Conservation (phyloP, 805 yeast species). For the Ogataea glucozyma region DNA sequence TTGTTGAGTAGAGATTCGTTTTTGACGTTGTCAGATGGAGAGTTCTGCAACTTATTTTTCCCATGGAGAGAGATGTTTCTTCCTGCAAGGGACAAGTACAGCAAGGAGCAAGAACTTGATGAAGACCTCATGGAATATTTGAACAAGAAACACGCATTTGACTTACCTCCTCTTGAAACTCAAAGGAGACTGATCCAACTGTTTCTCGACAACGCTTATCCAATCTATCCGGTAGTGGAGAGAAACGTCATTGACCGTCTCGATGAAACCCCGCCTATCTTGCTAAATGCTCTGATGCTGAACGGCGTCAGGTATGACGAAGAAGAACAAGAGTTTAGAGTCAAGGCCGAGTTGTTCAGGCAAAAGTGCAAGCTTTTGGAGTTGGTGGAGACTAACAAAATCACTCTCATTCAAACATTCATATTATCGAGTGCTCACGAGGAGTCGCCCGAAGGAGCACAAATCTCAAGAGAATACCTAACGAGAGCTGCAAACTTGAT, state of each 20-base stretch:
- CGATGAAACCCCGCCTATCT: constrained; percentile 23
- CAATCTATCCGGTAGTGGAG: constrained; percentile 34
- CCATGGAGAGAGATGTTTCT: constrained; percentile 34
- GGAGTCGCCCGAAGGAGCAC: constrained; percentile 34
- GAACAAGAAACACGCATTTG: constrained; percentile 28
- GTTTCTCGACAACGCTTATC: constrained; percentile 30
- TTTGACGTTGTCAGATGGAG: constrained; percentile 34
- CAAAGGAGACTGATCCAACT: constrained; percentile 25
- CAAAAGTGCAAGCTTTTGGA: constrained; percentile 31
- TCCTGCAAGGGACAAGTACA: constrained; percentile 18
- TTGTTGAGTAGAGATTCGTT: constrained; percentile 34
- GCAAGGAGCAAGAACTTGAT: constrained; percentile 21
- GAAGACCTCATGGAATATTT: constrained; percentile 28
- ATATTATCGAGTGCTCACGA: constrained; percentile 32
- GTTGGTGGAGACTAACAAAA: constrained; percentile 30
- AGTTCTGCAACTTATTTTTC: constrained; percentile 31
- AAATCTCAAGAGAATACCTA: constrained; percentile 27
- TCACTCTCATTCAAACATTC: constrained; percentile 32
- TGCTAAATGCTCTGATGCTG: constrained; percentile 34
- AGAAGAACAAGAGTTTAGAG: constrained; percentile 18
- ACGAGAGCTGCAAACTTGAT: constrained; percentile 30
- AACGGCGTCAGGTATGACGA: constrained; percentile 28
- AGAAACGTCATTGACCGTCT: constrained; percentile 22
- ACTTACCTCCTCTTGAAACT: constrained; percentile 24
- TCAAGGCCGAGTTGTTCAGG: constrained; percentile 26